phyloP scores from a whole-genome alignment of 208 protist genomes.

The Spongospora subterranea region DNA sequence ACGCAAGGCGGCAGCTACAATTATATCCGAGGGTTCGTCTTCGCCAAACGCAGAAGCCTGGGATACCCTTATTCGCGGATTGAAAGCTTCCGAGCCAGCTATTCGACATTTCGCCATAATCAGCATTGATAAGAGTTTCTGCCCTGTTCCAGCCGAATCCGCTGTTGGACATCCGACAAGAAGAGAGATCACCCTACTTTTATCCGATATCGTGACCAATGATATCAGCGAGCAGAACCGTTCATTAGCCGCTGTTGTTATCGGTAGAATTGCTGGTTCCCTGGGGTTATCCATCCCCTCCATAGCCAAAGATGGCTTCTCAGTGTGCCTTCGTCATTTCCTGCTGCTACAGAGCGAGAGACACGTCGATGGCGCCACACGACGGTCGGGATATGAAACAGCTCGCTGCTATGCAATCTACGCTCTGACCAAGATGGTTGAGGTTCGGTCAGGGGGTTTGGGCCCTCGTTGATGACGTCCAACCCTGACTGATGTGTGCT shows the following conservation, averaged over 20 bases:
- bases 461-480: not conserved
- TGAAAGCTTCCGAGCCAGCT: not conserved
- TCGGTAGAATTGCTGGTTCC: not conserved
- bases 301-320: not conserved
- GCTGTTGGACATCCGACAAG: not conserved
- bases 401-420: not conserved
- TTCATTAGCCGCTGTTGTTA: slow-evolving; percentile 3
- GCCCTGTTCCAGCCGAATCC: not conserved
- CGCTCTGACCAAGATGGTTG: not conserved
- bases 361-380: not conserved
- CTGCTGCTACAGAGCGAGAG: not conserved
- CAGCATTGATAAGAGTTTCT: not conserved
- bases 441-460: not conserved
- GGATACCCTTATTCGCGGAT: not conserved
- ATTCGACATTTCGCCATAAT: slow-evolving; percentile 11
- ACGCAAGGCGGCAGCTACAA: not conserved
- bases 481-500: not conserved
- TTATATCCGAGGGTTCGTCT: not conserved
- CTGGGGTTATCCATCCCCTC: not conserved
- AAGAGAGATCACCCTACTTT: not conserved
- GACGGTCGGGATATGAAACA: not conserved
- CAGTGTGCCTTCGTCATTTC: not conserved
- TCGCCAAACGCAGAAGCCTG: not conserved
- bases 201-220: not conserved
- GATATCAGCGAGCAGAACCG: slow-evolving; percentile 12